phyloP scores from a whole-genome alignment of 2,329 filamentous ascomycete species.

The Hysterium pulicare region DNA sequence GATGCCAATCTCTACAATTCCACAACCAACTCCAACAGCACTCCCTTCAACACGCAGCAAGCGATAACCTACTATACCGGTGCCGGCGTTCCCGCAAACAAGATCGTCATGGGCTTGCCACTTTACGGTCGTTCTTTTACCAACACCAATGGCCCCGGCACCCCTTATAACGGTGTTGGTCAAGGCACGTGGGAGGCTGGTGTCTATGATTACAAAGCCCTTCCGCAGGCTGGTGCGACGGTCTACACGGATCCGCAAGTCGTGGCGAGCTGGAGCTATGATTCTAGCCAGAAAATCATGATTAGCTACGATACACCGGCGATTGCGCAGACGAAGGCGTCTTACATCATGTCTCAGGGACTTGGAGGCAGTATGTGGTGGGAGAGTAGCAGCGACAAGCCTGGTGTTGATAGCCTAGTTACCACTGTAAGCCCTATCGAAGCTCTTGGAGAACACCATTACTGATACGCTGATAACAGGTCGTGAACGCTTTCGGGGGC shows the following conservation, averaged over 20 bases:
- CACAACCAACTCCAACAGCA: slow-evolving; percentile 22
- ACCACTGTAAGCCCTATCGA: slow-evolving; percentile 20
- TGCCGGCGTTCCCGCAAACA: slow-evolving; percentile 28
- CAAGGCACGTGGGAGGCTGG: slow-evolving; percentile 34
- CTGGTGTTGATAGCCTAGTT: slow-evolving; percentile 28
- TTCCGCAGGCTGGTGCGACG: slow-evolving; percentile 24
- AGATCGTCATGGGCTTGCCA: slow-evolving; percentile 37
- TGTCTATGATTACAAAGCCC: slow-evolving; percentile 36
- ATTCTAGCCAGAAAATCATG: slow-evolving; percentile 20
- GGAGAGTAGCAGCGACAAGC: slow-evolving; percentile 34
- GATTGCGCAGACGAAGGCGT: slow-evolving; percentile 26
- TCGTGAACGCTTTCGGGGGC: slow-evolving; percentile 57
- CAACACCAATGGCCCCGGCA: slow-evolving; percentile 33
- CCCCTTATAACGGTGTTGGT: slow-evolving; percentile 27
- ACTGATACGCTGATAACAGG: slow-evolving; percentile 14
- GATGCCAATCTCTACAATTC: slow-evolving; percentile 30
- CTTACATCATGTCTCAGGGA: slow-evolving; percentile 20
- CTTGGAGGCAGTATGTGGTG: slow-evolving; percentile 40
- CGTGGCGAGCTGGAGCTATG: slow-evolving; percentile 31
- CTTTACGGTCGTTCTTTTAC: slow-evolving; percentile 35
- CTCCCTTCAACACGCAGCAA: slow-evolving; percentile 32
- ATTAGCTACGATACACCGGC: slow-evolving; percentile 34
- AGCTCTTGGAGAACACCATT: not conserved
- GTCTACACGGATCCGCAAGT: slow-evolving; percentile 20
- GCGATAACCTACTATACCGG: slow-evolving; percentile 30